Conservation (phyloP, 2,329 filamentous ascomycete genomes). For the Penicillium expansum region DNA sequence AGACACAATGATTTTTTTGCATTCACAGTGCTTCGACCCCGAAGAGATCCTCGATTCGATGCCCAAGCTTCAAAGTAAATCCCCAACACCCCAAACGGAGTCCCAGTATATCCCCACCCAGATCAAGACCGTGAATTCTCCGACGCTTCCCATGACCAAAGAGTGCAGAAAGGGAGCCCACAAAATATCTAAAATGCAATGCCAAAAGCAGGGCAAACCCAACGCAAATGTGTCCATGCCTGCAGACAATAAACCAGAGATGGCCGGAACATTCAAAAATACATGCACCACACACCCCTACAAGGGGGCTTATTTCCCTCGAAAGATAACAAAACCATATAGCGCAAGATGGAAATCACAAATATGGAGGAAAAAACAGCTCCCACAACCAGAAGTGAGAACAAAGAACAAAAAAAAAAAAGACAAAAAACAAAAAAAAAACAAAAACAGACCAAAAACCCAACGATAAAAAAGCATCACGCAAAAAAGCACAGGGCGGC, state of each 20-base stretch:
- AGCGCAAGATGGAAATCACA: constrained; percentile 22
- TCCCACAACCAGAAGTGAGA: constrained; percentile 16
- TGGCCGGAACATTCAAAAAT: constrained; percentile 10
- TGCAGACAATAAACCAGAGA: constrained; percentile 11
- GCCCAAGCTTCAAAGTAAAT: constrained; percentile 38
- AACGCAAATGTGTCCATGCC: constrained; percentile 21
- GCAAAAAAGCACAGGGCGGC: constrained; percentile 20
- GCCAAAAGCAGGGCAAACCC: constrained; percentile 25
- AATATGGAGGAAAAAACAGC: constrained; percentile 15
- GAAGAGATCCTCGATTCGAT: constrained; percentile 23
- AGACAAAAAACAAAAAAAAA: constrained; percentile 17
- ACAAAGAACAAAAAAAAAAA: background rate
- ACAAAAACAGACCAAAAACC: constrained; percentile 21
- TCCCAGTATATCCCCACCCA: constrained; percentile 40
- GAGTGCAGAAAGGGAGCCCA: constrained; percentile 31
- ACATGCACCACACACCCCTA: constrained; percentile 14
- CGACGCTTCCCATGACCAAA: constrained; percentile 38
- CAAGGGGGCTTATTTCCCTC: background rate
- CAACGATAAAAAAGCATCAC: constrained; percentile 15
- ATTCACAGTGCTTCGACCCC: constrained; percentile 33
- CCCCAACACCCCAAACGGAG: constrained; percentile 42
- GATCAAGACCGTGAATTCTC: constrained; percentile 42
- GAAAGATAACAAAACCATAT: constrained; percentile 11
- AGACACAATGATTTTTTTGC: constrained; percentile 33
- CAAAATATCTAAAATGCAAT: constrained; percentile 34